Evolutionary conservation across 75 land plant genomes (phyloP), one percentile per base, ranked within the genome.

Genomic region (Selaginella moellendorffii): DNA sequence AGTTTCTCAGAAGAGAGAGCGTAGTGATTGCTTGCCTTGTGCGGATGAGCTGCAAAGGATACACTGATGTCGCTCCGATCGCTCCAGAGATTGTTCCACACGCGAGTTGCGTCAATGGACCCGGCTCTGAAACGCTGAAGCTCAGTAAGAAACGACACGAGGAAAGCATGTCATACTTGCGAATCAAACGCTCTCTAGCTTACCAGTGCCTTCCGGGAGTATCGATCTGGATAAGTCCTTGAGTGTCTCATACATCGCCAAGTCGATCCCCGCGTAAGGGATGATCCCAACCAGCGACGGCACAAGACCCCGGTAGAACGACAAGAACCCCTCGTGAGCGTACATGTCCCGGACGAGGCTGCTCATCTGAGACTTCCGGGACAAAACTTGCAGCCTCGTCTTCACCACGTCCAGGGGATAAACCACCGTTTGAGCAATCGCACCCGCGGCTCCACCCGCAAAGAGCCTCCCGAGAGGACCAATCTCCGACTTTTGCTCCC

Each of bases 211-310:
- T 23, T 77, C 66, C 51, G 83, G 80, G 31, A 90, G 68, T 65
- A 77, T 78, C 30, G 69, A 72, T 31, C 27, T 76, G 21, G 92
- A 83, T 71, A 76, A 59, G 58, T 84, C 84, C 69, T 87, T 90
- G 70, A 90, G 63, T 0, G 97, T 88, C 30, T 90, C 97, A 75
- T 87, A 90, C 9, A 74, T 78, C 24, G 92, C 80, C 54, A 90
- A 82, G 66, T 90, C 97, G 27, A 90, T 90, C 53, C 88, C 97
- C 31, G 97, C 88, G 69, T 87, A 90, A 24, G 97, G 97, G 42
- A 90, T 76, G 9, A 90, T 90, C 19, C 97, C 97, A 61, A 90
- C 72, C 42, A 87, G 69, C 53, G 88, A 84, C 17, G 92, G 92
- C 2, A 84, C 27, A 36, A 90, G 76, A 27, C 97, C 97, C 51